A percentile compares a stretch with the other conserved stretches of the same genome.
Conservation (phyloP, 352 stramenopile genomes). For the Pythium periplocum region DNA sequence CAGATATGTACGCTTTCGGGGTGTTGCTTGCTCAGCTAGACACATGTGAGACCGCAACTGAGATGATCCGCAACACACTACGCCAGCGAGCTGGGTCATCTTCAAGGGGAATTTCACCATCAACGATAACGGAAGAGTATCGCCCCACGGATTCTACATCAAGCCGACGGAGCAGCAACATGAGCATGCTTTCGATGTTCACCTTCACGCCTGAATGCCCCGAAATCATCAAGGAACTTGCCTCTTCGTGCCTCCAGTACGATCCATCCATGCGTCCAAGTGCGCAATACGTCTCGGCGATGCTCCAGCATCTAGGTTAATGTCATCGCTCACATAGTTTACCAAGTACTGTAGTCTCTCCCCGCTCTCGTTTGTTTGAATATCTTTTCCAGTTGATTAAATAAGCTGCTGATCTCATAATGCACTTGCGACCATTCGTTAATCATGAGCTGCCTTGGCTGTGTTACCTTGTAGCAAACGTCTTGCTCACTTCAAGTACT, state of each 20-base stretch:
- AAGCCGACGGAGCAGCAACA: constrained; percentile 21
- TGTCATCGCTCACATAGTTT: no score
- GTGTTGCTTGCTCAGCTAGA: constrained; percentile 26
- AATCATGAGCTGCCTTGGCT: no score
- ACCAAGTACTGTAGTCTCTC: no score
- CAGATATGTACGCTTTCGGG: constrained; percentile 33
- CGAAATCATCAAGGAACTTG: constrained; percentile 44
- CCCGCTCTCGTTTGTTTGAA: no score
- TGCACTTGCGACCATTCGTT: no score
- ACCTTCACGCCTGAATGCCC: constrained; percentile 68
- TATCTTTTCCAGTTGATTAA: no score
- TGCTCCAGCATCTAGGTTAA: constrained; percentile 35
- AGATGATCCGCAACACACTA: constrained; percentile 61
- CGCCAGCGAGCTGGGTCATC: constrained; percentile 27
- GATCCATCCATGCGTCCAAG: constrained; percentile 67
- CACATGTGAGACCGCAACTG: constrained; percentile 34
- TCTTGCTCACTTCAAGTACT: no score
- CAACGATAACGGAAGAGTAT: no score
- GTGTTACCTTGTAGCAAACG: no score
- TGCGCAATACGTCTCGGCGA: constrained; percentile 68
- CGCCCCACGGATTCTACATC: background rate
- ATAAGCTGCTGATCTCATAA: no score
- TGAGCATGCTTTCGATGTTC: constrained; percentile 53
- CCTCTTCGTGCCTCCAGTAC: constrained; percentile 56
- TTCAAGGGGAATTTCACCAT: no score